Base-by-base conservation (phyloP, 2,329 filamentous ascomycete genomes). In the Botrytis porri region DNA sequence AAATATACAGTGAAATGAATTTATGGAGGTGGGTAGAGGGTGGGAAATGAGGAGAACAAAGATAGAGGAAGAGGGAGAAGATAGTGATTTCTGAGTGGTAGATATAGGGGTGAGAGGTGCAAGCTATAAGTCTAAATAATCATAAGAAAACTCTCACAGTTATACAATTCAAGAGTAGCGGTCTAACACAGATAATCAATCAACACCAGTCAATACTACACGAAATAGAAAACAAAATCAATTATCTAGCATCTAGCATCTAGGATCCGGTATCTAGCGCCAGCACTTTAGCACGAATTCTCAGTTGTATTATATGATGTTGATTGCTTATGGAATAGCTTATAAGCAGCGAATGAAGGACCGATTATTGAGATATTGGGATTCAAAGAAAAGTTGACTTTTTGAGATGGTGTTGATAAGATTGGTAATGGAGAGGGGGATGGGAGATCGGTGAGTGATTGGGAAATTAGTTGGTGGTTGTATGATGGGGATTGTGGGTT, bases 221-320 rank as follows among this genome's bases (percentile, higher is more conserved):
- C 14, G 0, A 12, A 51, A 5, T 51, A 2, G 14, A 25, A 51
- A 6, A 51, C 2, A 2, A 25, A 25, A 51, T 51, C 9, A 10
- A 2, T 14, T 25, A 12, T 51, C 9, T 14, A 14, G 16, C 4
- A 25, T 51, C 22, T n/a, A 12, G 45, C 4, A 45, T 8, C 3
- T 14, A 14, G 16, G 1, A 25, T 51, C 22, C 14, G 5, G 45
- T 1, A 45, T 8, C 3, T 14, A 6, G 22, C 4, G 0, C 14
- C 4, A 6, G 25, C 1, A 14, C 6, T 54, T n/a, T 6, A 6
- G 1, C 2, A n/a, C 2, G 25, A 7, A n/a, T n/a, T 54, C 1
- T 51, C 10, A 12, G 10, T 14, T 25, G 4, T 3, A 12, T 51
- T 51, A 16, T 1, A 25, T 10, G 18, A 12, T 35, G 18, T n/a